These are phyloP conservation scores for Rhododendron ferrugineum DNA, from an alignment of 148 eudicot genomes.

Conservation along the genomic window DNA sequence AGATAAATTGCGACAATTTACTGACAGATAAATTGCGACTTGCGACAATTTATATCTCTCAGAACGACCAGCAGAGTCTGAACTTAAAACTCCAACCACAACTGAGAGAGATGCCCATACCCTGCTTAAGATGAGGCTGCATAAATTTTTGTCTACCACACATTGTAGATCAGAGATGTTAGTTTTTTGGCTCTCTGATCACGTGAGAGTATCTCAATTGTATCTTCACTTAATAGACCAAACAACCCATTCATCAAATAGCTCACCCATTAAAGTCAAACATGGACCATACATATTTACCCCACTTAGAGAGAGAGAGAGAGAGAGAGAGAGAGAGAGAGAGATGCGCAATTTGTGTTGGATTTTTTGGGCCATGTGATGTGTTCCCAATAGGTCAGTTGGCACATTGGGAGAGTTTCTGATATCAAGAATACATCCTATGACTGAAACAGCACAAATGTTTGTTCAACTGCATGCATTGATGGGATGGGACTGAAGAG, in stretches of 20 bases:
- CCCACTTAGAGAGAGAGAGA: not conserved
- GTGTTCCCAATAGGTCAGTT: slow-evolving; percentile 6
- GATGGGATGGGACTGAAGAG: not conserved
- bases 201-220: not conserved
- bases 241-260: slow-evolving; percentile 7
- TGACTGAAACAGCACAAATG: slow-evolving; percentile 3
- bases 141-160: slow-evolving; percentile 1
- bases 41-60: not conserved
- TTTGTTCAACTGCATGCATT: slow-evolving; percentile 4
- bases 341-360: not conserved
- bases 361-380: not conserved
- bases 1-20: not conserved
- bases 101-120: not conserved
- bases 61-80: not conserved
- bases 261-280: slow-evolving; percentile 1
- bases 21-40: no score
- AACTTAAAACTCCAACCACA: not conserved
- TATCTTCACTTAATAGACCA: not conserved
- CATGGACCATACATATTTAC: not conserved
- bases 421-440: not conserved
- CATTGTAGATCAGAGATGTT: not conserved
- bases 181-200: not conserved
- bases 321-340: not conserved
- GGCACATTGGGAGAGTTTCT: not conserved
- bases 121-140: not conserved